phyloP scores from a whole-genome alignment of 2,329 filamentous ascomycete genomes.

The Hymenoscyphus repandus region DNA sequence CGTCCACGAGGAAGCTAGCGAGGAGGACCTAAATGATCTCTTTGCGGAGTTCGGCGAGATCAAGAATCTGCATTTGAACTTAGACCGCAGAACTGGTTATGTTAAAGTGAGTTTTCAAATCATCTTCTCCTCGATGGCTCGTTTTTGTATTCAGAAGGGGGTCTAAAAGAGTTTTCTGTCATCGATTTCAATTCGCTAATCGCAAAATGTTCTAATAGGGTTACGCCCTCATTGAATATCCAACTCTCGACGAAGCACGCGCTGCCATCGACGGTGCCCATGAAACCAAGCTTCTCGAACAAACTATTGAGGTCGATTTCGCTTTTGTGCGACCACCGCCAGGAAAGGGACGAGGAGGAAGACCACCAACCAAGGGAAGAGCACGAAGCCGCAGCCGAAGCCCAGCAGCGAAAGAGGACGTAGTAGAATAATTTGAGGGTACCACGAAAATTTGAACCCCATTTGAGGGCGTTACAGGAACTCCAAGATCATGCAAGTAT shows the following conservation, averaged over 20 bases:
- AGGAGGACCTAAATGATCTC: constrained; percentile 75
- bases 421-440: constrained; percentile 17
- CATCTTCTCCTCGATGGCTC: too few species aligned
- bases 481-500: neutral
- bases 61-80: constrained; percentile 79
- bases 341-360: constrained; percentile 42
- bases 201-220: constrained; percentile 45
- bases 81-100: constrained; percentile 77
- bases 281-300: constrained; percentile 71
- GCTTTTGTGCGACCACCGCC: constrained; percentile 78
- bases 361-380: constrained; percentile 29
- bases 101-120: constrained; percentile 58
- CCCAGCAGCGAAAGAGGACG: constrained; percentile 26
- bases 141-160: neutral
- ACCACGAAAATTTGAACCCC: neutral
- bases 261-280: constrained; percentile 80
- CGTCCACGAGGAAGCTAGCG: constrained; percentile 80
- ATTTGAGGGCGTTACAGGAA: neutral
- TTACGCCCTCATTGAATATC: constrained; percentile 80
- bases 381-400: constrained; percentile 31
- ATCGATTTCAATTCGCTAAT: neutral
- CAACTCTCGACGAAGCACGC: constrained; percentile 71
- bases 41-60: constrained; percentile 84
- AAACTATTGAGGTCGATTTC: constrained; percentile 77
- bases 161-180: neutral